These are phyloP conservation scores for Coemansia sp. DNA, from an alignment of 192 early-diverging fungal genomes.

Conservation along the genomic window DNA sequence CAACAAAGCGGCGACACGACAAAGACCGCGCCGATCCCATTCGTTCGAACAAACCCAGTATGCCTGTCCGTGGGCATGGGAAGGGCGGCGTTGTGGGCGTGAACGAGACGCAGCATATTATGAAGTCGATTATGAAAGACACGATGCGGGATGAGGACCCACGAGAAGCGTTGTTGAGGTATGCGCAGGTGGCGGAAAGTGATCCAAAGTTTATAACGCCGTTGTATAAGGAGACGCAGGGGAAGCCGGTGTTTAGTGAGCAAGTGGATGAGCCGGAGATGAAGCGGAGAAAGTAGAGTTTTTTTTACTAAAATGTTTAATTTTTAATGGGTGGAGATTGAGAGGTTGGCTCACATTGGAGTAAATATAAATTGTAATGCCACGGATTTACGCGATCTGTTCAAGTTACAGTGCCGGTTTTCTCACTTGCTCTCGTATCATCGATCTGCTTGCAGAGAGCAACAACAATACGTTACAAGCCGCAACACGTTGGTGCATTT, in stretches of 20 bases:
- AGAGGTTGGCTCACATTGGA: too few relatives aligned
- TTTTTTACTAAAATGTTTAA: too few relatives aligned
- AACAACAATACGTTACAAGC: too few relatives aligned
- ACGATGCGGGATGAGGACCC: slow-evolving; percentile 85
- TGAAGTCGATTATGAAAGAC: slow-evolving; percentile 74
- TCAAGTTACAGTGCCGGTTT: too few relatives aligned
- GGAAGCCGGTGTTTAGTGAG: slow-evolving; percentile 65
- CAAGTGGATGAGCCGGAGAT: slow-evolving; percentile 23
- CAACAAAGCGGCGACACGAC: slow-evolving; percentile 67
- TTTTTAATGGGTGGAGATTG: too few relatives aligned
- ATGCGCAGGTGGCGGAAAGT: slow-evolving; percentile 72
- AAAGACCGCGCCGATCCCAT: slow-evolving; percentile 70
- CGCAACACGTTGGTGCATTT: too few relatives aligned
- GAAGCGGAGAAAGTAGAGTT: slow-evolving; percentile 39
- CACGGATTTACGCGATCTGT: too few relatives aligned
- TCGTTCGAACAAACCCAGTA: slow-evolving; percentile 58
- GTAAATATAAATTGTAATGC: too few relatives aligned
- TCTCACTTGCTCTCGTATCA: too few relatives aligned
- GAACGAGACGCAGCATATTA: slow-evolving; percentile 79
- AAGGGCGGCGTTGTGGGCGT: slow-evolving; percentile 82
- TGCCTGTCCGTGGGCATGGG: slow-evolving; percentile 78
- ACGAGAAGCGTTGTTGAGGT: slow-evolving; percentile 83
- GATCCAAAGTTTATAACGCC: slow-evolving; percentile 85
- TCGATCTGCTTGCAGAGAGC: too few relatives aligned
- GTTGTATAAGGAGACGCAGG: slow-evolving; percentile 77